Evolutionary conservation across 306 rosid species (phyloP).

Genomic region (Urtica urens): DNA sequence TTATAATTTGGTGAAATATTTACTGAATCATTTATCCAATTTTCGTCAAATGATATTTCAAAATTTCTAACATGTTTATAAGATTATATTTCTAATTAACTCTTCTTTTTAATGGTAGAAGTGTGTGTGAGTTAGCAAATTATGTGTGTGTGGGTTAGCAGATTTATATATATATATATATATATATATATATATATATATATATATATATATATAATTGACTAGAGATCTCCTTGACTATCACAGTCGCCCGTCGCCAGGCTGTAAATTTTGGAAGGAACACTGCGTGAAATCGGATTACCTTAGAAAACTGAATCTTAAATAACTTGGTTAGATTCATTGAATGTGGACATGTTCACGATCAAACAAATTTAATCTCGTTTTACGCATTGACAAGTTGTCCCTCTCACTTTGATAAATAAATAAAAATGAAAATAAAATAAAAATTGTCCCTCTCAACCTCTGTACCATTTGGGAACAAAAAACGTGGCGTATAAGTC

Average conservation of each 20-base stretch:
- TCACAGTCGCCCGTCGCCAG: not conserved
- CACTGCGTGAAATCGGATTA: not conserved
- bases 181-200: too few species aligned
- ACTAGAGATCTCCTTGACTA: not conserved
- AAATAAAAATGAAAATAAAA: too few species aligned
- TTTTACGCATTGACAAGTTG: not conserved
- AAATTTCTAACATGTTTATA: too few species aligned
- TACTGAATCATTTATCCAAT: too few species aligned
- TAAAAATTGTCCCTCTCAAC: not conserved
- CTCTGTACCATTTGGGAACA: not conserved
- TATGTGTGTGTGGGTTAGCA: too few species aligned
- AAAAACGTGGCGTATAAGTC: conserved; percentile 8
- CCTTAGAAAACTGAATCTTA: not conserved
- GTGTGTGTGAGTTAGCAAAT: too few species aligned
- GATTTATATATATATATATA: too few species aligned
- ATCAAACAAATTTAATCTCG: not conserved
- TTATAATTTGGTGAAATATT: too few species aligned
- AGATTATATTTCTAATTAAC: too few species aligned
- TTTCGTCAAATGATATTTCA: too few species aligned
- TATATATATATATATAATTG: too few species aligned
- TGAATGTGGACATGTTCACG: conserved; percentile 45
- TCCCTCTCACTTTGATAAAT: not conserved
- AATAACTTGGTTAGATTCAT: conserved; percentile 14
- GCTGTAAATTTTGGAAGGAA: not conserved
- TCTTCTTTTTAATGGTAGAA: too few species aligned